Percentiles rank a stretch among this genome's conserved stretches.
These are phyloP conservation scores for Cucumis sativus DNA, from an alignment of 306 rosid species.

Conservation along the genomic window DNA sequence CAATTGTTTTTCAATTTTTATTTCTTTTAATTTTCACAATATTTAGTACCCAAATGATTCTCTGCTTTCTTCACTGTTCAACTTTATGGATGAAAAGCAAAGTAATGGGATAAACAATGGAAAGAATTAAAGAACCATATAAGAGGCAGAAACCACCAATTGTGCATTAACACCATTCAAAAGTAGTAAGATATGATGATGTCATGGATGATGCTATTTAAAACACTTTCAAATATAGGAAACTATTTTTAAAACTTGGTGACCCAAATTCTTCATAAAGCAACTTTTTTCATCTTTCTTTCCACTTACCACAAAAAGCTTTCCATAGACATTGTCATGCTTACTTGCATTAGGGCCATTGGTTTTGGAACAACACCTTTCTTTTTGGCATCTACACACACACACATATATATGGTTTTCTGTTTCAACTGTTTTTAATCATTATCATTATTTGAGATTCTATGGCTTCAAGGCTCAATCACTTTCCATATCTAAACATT, in stretches of 20 bases:
- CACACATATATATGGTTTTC: background rate
- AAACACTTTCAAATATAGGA: background rate
- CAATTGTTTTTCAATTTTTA: no score
- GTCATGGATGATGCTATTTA: background rate
- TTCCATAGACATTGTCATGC: background rate
- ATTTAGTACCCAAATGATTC: no score
- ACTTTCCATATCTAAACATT: background rate
- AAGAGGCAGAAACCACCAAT: background rate
- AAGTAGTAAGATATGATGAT: background rate
- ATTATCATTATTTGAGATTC: background rate
- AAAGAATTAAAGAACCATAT: background rate
- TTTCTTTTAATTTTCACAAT: no score
- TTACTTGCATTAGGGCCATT: background rate
- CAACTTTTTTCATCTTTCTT: background rate
- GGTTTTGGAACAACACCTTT: background rate
- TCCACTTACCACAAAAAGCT: background rate
- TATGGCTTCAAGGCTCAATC: background rate
- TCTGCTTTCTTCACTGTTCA: no score
- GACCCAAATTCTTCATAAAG: background rate
- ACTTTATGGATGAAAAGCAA: background rate
- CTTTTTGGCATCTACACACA: no score
- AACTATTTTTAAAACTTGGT: background rate
- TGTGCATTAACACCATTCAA: background rate
- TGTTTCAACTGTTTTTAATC: background rate
- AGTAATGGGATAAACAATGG: background rate